A percentile compares a stretch with the other conserved stretches of the same genome.
These are phyloP conservation scores for Lactifluus piperatus DNA, from an alignment of 768 basidiomycete genomes.

Conservation along the genomic window DNA sequence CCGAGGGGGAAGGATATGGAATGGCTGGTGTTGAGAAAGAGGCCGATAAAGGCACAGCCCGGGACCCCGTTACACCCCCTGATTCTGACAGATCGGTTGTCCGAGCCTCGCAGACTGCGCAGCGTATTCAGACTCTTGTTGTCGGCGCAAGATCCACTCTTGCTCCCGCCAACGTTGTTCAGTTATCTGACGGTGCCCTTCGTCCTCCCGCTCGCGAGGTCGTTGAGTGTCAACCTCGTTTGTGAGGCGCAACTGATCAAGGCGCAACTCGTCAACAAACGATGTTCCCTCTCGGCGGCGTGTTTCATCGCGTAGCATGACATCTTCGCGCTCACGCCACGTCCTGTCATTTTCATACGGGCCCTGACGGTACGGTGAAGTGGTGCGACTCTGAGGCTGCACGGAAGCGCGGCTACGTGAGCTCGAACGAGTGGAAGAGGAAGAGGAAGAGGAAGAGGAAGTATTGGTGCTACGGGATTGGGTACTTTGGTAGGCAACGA, in stretches of 20 bases:
- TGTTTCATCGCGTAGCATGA: constrained; percentile 12
- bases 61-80: constrained; percentile 27
- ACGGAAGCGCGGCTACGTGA: too few species aligned
- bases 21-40: neutral
- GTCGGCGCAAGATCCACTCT: constrained; percentile 47
- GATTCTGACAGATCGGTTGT: constrained; percentile 27
- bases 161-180: constrained; percentile 43
- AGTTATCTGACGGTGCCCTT: constrained; percentile 29
- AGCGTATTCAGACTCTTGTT: constrained; percentile 38
- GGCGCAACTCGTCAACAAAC: neutral
- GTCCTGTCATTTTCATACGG: constrained; percentile 31
- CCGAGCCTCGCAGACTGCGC: constrained; percentile 24
- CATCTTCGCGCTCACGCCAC: constrained; percentile 32
- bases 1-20: constrained; percentile 2
- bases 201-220: constrained; percentile 22
- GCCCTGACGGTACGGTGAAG: constrained; percentile 21
- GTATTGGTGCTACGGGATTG: constrained; percentile 3
- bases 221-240: constrained; percentile 22
- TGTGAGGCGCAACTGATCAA: neutral
- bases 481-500: neutral
- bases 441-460: too few species aligned
- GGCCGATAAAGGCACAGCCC: constrained; percentile 20
- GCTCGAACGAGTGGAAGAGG: constrained; percentile 18
- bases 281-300: constrained; percentile 5
- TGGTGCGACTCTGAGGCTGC: constrained; percentile 7